phyloP scores from a whole-genome alignment of 345 rosid species.

The Eutrema japonicum region DNA sequence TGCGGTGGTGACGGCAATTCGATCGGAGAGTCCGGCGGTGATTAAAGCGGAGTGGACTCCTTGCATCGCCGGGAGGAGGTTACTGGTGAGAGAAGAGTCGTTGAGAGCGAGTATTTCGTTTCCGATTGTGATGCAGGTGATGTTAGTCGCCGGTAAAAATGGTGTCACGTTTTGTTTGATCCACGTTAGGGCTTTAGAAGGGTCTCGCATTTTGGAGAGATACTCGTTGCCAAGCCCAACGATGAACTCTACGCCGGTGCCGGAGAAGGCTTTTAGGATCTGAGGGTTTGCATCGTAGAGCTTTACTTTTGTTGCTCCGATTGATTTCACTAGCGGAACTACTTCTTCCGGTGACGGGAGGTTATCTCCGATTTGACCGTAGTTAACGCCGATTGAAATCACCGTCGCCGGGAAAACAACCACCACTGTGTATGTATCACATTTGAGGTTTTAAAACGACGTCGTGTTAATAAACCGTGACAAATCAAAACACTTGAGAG shows the following conservation, averaged over 20 bases:
- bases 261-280: conserved; percentile 79
- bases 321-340: conserved; percentile 75
- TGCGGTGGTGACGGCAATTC: conserved; percentile 74
- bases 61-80: conserved; percentile 86
- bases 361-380: conserved; percentile 89
- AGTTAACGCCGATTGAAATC: conserved; percentile 77
- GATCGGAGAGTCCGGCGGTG: conserved; percentile 63
- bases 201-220: conserved; percentile 65
- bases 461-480: conserved; percentile 1
- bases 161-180: conserved; percentile 69
- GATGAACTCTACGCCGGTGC: conserved; percentile 74
- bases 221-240: conserved; percentile 79
- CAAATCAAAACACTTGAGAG: background rate
- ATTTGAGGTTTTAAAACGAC: background rate
- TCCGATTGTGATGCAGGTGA: conserved; percentile 81
- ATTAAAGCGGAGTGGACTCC: conserved; percentile 69
- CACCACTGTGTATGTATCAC: conserved; percentile 18
- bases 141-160: conserved; percentile 78
- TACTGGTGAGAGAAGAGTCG: conserved; percentile 61
- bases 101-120: conserved; percentile 82
- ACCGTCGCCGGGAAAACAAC: conserved; percentile 44
- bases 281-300: conserved; percentile 84
- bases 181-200: conserved; percentile 65
- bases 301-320: conserved; percentile 84
- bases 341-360: conserved; percentile 76